Base-by-base conservation (phyloP, 176 grass and related monocot genomes). In the Dactylis glomerata region DNA sequence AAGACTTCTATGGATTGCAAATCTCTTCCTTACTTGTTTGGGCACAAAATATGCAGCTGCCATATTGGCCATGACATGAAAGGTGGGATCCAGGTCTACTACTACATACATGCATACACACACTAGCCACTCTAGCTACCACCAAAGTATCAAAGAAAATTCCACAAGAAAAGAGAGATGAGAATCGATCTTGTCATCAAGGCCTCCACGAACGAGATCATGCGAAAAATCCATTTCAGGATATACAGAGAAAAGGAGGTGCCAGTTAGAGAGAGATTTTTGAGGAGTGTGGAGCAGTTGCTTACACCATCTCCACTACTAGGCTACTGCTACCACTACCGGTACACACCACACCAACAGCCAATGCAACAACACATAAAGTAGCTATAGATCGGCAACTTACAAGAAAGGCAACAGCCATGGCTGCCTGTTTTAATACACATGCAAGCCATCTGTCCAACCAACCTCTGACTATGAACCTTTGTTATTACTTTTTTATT, bases 301-400 rank as follows among this genome's bases (percentile, higher is more conserved):
- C 84, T 79, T 90, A 84, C 88, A 90, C 79, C 84, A 67, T 86
- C 74, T 83, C 88, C 88, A 90, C 88, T 79, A 90, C 66, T 70
- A 79, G 42, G 79, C 84, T 83, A 90, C 46, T 42, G 8, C 88
- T 77, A 71, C 38, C 40, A 23, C 38, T 31, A 73, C 42, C 70
- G 78, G 83, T 65, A 72, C 78, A 86, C 70, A 85, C 81, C 81
- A 56, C 40, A 69, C 66, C 64, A 37, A 26, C 81, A 54, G 34
- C 42, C 24, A 40, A 40, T 73, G 42, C 70, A 73, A 83, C 26
- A 32, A 61, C 66, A 75, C 66, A 87, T 19, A 51, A 64, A 85
- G 70, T 58, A 65, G n/a, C n/a, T 66, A 20, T 62, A 65, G 73
- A 31, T 80, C 20, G 73, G 83, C 83, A 86, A 49, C 80, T 90